Evolutionary conservation across 2,329 filamentous ascomycete species (phyloP).

Genomic region (Botrytis fragariae): DNA sequence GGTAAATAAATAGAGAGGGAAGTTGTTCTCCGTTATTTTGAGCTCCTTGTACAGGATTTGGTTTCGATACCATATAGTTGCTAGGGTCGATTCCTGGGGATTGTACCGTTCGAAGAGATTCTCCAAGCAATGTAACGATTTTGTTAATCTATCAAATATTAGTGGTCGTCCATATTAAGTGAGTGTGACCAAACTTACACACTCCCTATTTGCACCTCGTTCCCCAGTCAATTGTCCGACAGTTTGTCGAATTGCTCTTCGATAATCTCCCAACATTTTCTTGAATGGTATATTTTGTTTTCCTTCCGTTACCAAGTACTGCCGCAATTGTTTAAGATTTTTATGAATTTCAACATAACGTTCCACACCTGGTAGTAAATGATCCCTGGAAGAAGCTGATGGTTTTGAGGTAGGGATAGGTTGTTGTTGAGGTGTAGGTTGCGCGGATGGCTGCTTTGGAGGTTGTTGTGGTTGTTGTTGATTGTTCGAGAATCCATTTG

Average conservation of each 20-base stretch:
- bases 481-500: background rate
- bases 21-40: slow-evolving; percentile 51
- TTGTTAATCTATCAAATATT: slow-evolving; percentile 36
- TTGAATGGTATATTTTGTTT: slow-evolving; percentile 59
- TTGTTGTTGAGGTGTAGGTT: slow-evolving; percentile 1
- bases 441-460: background rate
- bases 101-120: background rate
- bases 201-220: slow-evolving; percentile 58
- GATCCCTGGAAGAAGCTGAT: background rate
- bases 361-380: slow-evolving; percentile 39
- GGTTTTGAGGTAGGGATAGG: background rate
- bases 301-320: slow-evolving; percentile 52
- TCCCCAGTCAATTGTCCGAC: slow-evolving; percentile 71
- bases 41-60: slow-evolving; percentile 47
- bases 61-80: slow-evolving; percentile 49
- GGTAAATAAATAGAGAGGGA: slow-evolving; percentile 68
- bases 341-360: slow-evolving; percentile 60
- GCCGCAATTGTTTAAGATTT: slow-evolving; percentile 60
- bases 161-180: slow-evolving; percentile 11
- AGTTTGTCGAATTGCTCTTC: slow-evolving; percentile 67
- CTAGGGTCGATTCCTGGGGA: slow-evolving; percentile 49
- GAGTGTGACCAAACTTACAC: slow-evolving; percentile 44
- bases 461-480: background rate
- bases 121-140: background rate
- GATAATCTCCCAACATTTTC: slow-evolving; percentile 63